Base-by-base conservation (phyloP, 352 stramenopile species). In the Phytophthora idaei region DNA sequence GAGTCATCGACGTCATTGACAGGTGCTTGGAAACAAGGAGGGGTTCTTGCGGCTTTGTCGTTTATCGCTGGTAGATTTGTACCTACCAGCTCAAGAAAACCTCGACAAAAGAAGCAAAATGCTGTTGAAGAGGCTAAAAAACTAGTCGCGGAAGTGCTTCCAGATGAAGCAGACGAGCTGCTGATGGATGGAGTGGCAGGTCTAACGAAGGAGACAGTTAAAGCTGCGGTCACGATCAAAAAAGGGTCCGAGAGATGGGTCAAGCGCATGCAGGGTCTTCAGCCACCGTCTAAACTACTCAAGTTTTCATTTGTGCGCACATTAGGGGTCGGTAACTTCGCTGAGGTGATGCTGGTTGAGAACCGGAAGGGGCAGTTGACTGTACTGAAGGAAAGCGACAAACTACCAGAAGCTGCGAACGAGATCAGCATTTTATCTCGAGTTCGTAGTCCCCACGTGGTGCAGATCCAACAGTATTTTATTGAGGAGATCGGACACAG, bases 371-470 rank as follows among this genome's bases (percentile, higher is more conserved):
- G 60, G 12, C 44, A 64, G 53, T 64, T 89, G 3, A 81, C 71
- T 14, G 83, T 93, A 29, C 73, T 94, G 12, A 94, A 94, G 58
- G 86, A 94, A 67, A 94, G 86, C 49, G 81, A 93, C 60, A 94
- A 92, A 54, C 55, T 94, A 17, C 76, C 77, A 36, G 83, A 92
- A 58, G 86, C 86, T 31, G 80, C 90, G 52, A 93, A 93, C 67
- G 87, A 94, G 62, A 89, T 91, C 45, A 81, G 67, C 36, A 63
- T 92, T 11, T 69, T 94, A 31, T 87, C 78, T 15, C 73, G 76
- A 46, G 70, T 93, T 27, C 62, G 67, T 12, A 90, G 62, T 48
- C 78, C 85, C 4, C 74, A 92, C 39, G 80, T 94, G 49, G 83
- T 94, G 37, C 78, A 79, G 29, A 84, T 94, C n/a, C 67, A 77